Evolutionary conservation across 768 basidiomycete genomes (phyloP), one percentile per base, ranked within the genome.

Genomic region (Boletus eberwhitei): DNA sequence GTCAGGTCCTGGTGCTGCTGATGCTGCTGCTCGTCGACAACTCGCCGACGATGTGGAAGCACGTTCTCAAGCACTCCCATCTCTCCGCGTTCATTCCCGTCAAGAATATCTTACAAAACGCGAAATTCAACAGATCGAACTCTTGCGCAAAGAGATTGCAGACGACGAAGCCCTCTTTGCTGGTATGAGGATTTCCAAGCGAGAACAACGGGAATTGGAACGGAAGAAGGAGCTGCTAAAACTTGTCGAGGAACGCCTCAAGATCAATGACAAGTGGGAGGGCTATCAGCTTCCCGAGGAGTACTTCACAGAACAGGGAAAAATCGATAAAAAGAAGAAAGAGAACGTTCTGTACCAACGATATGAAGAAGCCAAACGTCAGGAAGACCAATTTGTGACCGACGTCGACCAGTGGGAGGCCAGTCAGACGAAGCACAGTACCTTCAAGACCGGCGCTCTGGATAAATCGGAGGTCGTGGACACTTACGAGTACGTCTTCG

Each of bases 401-500:
- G 97, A 99, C 64, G 84, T 98, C 52, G 97, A 99, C 71, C 93
- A 95, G 70, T 99, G 94, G 93, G 97, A 99, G 73, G 87, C 87
- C 43, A 82, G 83, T 71, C 97, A 99, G 73, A 90, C 93, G 24
- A 79, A 81, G 52, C 87, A 93, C 64, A 93, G 92, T 62, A 88
- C 90, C 14, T 91, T 98, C 75, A 88, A 84, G 69, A 88, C 87
- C 4, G 93, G 97, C 29, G 94, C 97, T 2, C 69, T 95, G 84
- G 97, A 99, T 71, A 93, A 91, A 71, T 80, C 72, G 39, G 86
- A 90, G 57, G 56, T 89, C 19, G 83, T 86, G 31, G 93, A 94
- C 34, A 85, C 87, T 40, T 98, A 96, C 64, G 96, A 98, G 54
- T 99, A 94, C 68, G 96, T 99, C 43, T 98, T 99, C 64, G 97